Base-by-base conservation (phyloP, 2,329 filamentous ascomycete genomes). In the Sporothrix brasiliensis region DNA sequence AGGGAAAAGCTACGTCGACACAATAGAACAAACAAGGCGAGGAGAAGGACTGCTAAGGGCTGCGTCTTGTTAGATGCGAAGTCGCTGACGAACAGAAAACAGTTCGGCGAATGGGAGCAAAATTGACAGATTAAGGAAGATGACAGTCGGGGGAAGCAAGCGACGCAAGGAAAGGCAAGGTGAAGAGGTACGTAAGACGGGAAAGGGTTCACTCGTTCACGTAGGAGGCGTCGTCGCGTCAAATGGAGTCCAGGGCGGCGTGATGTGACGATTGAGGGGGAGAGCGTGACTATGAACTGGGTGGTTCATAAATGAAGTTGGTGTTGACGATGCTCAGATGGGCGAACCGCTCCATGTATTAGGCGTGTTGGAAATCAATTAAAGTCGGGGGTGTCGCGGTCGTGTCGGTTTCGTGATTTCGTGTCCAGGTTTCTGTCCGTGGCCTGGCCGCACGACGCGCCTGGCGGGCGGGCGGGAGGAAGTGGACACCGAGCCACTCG, bases 351-450 rank as follows among this genome's bases (percentile, higher is more conserved):
- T 66, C 63, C 47, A 39, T 39, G 63, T 34, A 27, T 27, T 54
- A 50, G 9, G 52, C 21, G 58, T 50, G 50, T 41, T 71, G 73
- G 53, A 66, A 72, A 71, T 74, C 74, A 75, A 75, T 75, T 75
- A 75, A 75, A 73, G 72, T 69, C 24, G 69, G 69, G 68, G 70
- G 72, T 63, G 67, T 56, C 50, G 47, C 27, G 58, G 73, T 74
- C 74, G 74, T 75, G 74, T 75, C 74, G 72, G 44, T 74, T 76
- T 75, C 75, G 74, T 75, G 74, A 76, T 74, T 73, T 74, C 69
- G 71, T 71, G 70, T 70, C 34, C 11, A 19, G 44, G 24, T 69
- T 56, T 63, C 47, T 70, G 67, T 70, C 60, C 61, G 54, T 69
- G 67, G 53, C 67, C 27, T 63, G 47, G 27, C 68, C 63, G 56